These are phyloP conservation scores for Nakazawaea populi DNA, from an alignment of 805 yeast species.

Conservation along the genomic window DNA sequence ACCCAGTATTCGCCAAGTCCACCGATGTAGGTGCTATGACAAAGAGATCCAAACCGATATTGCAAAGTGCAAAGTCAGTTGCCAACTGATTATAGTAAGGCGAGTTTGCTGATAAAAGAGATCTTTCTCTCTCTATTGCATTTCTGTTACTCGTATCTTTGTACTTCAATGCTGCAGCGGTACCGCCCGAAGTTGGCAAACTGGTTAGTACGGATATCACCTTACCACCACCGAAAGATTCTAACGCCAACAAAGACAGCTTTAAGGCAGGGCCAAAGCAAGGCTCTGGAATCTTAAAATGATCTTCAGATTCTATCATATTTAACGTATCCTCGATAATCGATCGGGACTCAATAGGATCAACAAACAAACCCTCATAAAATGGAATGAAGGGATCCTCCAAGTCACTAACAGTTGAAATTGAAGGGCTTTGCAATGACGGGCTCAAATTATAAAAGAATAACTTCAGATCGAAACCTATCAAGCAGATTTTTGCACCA, in stretches of 20 bases:
- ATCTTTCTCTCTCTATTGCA: conserved; percentile 37
- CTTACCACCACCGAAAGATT: conserved; percentile 75
- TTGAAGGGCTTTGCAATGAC: conserved; percentile 45
- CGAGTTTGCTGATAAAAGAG: conserved; percentile 51
- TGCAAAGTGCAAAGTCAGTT: conserved; percentile 45
- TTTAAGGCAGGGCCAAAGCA: conserved; percentile 76
- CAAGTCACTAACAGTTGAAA: conserved; percentile 61
- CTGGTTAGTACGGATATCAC: conserved; percentile 61
- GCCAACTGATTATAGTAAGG: conserved; percentile 58
- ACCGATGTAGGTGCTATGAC: conserved; percentile 59
- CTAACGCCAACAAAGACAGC: conserved; percentile 59
- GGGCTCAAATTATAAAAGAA: conserved; percentile 69
- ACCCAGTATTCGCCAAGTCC: conserved; percentile 70
- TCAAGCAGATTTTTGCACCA: conserved; percentile 57
- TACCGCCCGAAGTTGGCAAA: conserved; percentile 80
- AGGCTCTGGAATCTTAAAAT: conserved; percentile 47
- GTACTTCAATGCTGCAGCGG: conserved; percentile 63
- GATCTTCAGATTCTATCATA: conserved; percentile 43
- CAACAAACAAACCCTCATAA: conserved; percentile 69
- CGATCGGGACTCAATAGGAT: conserved; percentile 58
- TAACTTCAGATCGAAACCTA: conserved; percentile 67
- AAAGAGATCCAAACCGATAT: conserved; percentile 74
- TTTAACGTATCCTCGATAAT: conserved; percentile 65
- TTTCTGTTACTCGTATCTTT: conserved; percentile 29
- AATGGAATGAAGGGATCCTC: conserved; percentile 83